phyloP scores from a whole-genome alignment of 345 rosid genomes.

The Brassica nigra region DNA sequence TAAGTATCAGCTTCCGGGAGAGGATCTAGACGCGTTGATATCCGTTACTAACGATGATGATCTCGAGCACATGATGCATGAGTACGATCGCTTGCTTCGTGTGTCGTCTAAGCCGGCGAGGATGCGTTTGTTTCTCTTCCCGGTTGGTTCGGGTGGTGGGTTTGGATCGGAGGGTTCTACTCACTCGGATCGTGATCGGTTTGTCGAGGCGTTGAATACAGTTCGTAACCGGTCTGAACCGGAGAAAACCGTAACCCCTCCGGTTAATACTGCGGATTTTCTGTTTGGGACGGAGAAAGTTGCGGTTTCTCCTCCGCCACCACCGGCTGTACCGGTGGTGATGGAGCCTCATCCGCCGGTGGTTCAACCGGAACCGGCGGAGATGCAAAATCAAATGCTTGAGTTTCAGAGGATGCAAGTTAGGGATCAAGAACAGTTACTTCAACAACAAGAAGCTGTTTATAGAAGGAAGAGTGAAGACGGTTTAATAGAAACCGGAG shows the following conservation, averaged over 20 bases:
- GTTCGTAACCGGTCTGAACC: constrained; percentile 51
- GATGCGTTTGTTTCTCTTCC: constrained; percentile 82
- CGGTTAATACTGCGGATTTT: constrained; percentile 59
- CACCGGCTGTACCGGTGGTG: constrained; percentile 38
- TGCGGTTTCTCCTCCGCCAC: constrained; percentile 31
- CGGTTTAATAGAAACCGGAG: constrained; percentile 24
- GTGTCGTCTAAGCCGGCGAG: constrained; percentile 75
- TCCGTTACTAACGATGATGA: constrained; percentile 94
- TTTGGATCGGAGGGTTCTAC: constrained; percentile 62
- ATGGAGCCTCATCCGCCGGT: constrained; percentile 33
- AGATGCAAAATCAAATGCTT: neutral
- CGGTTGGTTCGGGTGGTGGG: constrained; percentile 41
- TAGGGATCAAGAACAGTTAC: neutral
- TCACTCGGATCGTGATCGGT: constrained; percentile 74
- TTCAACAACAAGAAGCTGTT: constrained; percentile 51
- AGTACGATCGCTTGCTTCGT: constrained; percentile 80
- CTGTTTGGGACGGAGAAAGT: constrained; percentile 73
- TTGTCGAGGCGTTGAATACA: constrained; percentile 59
- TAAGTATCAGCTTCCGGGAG: constrained; percentile 95
- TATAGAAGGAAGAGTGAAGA: constrained; percentile 46
- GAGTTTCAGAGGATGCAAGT: constrained; percentile 21
- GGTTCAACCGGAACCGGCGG: constrained; percentile 25
- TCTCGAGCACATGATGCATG: constrained; percentile 94
- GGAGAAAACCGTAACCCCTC: constrained; percentile 38
- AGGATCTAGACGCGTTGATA: constrained; percentile 92